Evolutionary conservation across 257 asterid genomes (phyloP), one percentile per base, ranked within the genome.

Genomic region (Orobanche coerulescens): DNA sequence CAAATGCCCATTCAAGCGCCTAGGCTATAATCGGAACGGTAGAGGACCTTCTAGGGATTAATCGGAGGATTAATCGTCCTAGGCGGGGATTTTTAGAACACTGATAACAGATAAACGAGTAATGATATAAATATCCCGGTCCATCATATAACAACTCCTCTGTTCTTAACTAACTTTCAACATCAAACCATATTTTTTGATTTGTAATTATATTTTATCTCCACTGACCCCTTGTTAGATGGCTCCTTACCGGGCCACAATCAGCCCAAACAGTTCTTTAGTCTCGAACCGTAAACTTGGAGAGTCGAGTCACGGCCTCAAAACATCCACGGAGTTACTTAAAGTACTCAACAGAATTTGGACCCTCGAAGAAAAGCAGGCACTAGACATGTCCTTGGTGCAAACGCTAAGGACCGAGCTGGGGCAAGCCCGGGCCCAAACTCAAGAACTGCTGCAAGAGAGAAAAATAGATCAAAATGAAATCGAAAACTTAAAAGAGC

Each of bases 311-410:
- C 78, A 72, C 48, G 58, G 77, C 69, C 81, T 84, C 64, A 84
- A 81, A 76, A 85, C 93, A 25, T 85, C 98, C 14, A 78, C 90
- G 0, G 98, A 88, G 81, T 78, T 91, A 15, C 85, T 88, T 13
- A 82, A 79, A 69, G 87, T 91, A 22, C 87, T 91, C 50, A 88
- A 91, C 23, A 76, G 90, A 73, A 85, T 91, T 15, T 91, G 96
- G 96, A 88, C 76, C 70, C 98, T 91, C 10, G 98, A 91, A 81
- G 95, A 91, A 63, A 86, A 82, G 59, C 87, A 85, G 19, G 75
- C 75, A 3, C 63, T 90, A 36, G 84, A 84, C 68, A 76, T 78
- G 65, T 81, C 85, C 4, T 69, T 85, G 52, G 82, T 83, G 11
- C 80, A 81, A 69, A 79, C 85, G 13, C 74, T 85, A 66, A 75